Evolutionary conservation across 345 rosid genomes (phyloP).

Genomic region (Syzygium aromaticum): DNA sequence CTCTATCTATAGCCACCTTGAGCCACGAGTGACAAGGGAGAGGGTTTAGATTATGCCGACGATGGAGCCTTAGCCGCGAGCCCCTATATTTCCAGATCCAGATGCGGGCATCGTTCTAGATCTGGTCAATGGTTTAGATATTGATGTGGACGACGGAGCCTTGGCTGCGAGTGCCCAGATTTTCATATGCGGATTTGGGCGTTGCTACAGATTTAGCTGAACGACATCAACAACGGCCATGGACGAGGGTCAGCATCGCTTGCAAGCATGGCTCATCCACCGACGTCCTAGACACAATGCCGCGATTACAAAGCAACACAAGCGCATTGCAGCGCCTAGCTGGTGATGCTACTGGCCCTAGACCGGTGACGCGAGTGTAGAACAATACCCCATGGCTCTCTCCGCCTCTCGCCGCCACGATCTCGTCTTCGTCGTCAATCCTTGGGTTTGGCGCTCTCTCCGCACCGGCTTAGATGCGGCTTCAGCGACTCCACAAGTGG

Average conservation of each 20-base stretch:
- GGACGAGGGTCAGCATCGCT: neutral
- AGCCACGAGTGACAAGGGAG: neutral
- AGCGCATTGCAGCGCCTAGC: neutral
- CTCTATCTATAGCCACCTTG: neutral
- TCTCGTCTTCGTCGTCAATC: neutral
- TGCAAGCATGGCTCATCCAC: neutral
- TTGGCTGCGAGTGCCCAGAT: neutral
- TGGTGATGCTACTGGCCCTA: neutral
- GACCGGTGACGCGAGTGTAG: neutral
- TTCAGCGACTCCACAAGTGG: neutral
- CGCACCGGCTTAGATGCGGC: neutral
- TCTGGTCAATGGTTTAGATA: neutral
- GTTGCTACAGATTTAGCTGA: neutral
- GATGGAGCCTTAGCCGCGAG: neutral
- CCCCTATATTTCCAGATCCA: neutral
- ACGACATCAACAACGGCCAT: fast-evolving
- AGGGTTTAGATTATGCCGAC: neutral
- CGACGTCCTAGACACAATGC: neutral
- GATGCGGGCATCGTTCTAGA: neutral
- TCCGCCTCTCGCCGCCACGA: neutral
- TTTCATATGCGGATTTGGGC: neutral
- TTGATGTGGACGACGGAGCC: neutral
- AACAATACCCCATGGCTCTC: neutral
- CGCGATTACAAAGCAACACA: neutral
- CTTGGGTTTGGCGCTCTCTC: neutral